Percentiles rank a stretch among this genome's conserved stretches.
Evolutionary conservation across 345 rosid species (phyloP).

Genomic region (Linum trigynum): DNA sequence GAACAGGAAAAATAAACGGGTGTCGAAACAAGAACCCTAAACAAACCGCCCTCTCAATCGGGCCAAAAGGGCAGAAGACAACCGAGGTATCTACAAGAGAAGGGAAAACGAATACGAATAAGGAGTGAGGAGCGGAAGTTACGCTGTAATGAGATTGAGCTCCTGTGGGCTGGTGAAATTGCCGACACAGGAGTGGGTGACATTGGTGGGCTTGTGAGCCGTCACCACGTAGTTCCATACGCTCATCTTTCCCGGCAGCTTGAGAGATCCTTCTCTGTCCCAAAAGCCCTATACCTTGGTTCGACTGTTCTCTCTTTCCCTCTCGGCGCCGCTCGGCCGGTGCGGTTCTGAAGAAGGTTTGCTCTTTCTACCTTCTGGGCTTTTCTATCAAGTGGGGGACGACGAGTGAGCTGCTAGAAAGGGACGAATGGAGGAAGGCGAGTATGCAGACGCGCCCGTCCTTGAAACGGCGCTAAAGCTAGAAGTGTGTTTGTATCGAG

Average conservation of each 20-base stretch:
- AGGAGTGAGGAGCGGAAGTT: background rate
- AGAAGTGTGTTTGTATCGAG: too few relatives aligned
- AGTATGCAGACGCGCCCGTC: too few relatives aligned
- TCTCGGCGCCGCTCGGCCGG: background rate
- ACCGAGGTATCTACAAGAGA: background rate
- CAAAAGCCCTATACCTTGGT: background rate
- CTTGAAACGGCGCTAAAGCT: too few relatives aligned
- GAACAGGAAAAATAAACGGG: background rate
- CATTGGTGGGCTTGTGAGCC: constrained; percentile 73
- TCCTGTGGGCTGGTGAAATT: constrained; percentile 89
- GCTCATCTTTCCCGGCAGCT: constrained; percentile 23
- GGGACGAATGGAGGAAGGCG: too few relatives aligned
- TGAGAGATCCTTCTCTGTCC: background rate
- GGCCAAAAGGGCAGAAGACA: constrained; percentile 3
- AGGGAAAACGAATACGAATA: background rate
- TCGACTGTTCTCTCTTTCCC: background rate
- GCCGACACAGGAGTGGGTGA: constrained; percentile 90
- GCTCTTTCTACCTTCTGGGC: background rate
- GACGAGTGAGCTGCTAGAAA: too few relatives aligned
- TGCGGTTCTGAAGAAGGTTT: too few relatives aligned
- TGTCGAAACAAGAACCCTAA: constrained; percentile 6
- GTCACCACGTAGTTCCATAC: constrained; percentile 51
- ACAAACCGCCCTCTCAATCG: background rate
- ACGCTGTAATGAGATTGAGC: constrained; percentile 93
- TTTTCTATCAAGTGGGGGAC: background rate